phyloP scores from a whole-genome alignment of 805 yeast species.

The Metschnikowia kunwiensis region DNA sequence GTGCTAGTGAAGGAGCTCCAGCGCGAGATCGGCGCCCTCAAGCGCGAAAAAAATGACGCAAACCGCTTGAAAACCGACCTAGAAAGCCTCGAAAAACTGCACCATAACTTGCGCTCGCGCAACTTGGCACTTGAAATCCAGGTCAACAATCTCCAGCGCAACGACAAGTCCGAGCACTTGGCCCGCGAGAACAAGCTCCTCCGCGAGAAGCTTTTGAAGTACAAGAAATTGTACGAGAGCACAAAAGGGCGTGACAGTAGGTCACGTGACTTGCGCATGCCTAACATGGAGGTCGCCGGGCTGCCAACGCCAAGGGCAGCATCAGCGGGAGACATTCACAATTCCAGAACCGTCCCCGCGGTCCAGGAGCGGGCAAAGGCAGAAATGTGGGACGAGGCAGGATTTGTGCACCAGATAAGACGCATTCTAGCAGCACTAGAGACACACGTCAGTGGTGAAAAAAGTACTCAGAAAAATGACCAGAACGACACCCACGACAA shows the following conservation, averaged over 20 bases:
- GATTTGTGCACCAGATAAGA: neutral
- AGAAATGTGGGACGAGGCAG: neutral
- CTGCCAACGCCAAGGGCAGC: no score
- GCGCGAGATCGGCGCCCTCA: constrained; percentile 8
- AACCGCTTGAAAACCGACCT: constrained; percentile 8
- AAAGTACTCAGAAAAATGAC: no score
- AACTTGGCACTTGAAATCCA: constrained; percentile 7
- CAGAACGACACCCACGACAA: no score
- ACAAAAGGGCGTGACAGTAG: no score
- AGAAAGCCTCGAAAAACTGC: constrained; percentile 8
- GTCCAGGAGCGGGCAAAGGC: no score
- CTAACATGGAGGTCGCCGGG: no score
- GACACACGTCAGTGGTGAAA: no score
- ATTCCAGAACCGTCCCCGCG: no score
- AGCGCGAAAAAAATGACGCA: neutral
- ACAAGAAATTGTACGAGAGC: constrained; percentile 30
- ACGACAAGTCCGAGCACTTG: constrained; percentile 18
- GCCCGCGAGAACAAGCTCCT: constrained; percentile 29
- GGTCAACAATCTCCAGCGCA: constrained; percentile 3
- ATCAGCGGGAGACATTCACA: no score
- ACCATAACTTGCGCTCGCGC: constrained; percentile 4
- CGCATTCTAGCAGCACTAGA: neutral
- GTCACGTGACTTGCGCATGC: no score
- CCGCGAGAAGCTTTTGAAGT: constrained; percentile 34
- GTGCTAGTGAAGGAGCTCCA: constrained; percentile 3